These are phyloP conservation scores for sorghum (Sorghum bicolor) DNA, from an alignment of 176 grass and related monocot genomes.

Conservation along the genomic window DNA sequence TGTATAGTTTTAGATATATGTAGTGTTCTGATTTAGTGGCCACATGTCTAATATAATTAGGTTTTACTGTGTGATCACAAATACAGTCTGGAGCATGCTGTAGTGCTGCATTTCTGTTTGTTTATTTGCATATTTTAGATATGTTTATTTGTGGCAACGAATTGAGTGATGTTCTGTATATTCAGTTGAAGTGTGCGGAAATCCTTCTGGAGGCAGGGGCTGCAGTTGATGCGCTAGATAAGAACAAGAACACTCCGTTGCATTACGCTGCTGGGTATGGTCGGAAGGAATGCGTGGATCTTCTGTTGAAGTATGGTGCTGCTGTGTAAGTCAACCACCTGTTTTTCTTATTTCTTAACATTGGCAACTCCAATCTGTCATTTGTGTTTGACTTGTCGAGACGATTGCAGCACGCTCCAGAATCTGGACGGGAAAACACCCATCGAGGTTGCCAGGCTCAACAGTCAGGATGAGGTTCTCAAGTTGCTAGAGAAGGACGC, in stretches of 20 bases:
- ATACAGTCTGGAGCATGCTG: neutral
- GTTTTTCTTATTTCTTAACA: neutral
- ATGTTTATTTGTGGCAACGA: neutral
- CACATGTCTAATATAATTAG: neutral
- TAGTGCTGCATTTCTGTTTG: neutral
- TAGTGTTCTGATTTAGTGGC: neutral
- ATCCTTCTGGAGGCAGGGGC: constrained; percentile 75
- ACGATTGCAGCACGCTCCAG: constrained; percentile 55
- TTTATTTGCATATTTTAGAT: constrained; percentile 12
- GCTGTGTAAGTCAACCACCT: constrained; percentile 65
- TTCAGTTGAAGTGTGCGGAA: constrained; percentile 64
- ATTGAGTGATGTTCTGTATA: constrained; percentile 1
- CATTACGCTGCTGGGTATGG: constrained; percentile 91
- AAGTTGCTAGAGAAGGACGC: constrained; percentile 91
- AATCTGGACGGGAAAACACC: constrained; percentile 88
- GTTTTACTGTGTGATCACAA: neutral
- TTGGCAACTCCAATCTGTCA: neutral
- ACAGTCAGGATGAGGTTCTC: constrained; percentile 75
- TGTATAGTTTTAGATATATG: neutral
- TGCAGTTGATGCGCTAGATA: constrained; percentile 70
- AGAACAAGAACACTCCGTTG: constrained; percentile 85
- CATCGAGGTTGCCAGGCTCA: constrained; percentile 79
- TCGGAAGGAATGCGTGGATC: constrained; percentile 74
- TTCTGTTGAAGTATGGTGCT: constrained; percentile 75
- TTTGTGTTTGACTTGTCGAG: neutral